Evolutionary conservation across 768 basidiomycete species (phyloP), one percentile per base, ranked within the genome.

Genomic region (Russula brevipes): DNA sequence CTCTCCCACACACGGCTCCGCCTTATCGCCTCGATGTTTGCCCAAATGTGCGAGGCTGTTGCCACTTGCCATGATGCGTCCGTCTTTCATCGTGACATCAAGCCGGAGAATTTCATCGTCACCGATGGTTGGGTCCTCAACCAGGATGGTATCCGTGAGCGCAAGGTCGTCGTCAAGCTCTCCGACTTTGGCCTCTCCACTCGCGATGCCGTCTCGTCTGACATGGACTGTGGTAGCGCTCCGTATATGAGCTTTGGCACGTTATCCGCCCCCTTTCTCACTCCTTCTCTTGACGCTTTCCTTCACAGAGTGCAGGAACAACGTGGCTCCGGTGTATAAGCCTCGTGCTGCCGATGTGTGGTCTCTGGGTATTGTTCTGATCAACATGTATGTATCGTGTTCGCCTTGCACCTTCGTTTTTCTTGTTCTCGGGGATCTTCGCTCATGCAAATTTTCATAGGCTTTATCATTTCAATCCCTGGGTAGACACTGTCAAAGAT

Each of bases 41-140:
- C 85, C 19, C 97, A 98, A 77, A 99, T 99, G 96, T 98, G 96
- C 72, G 92, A 95, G 66, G 95, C 96, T 49, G 95, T 99, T 12
- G 91, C 92, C 3, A 85, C 89, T 6, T 98, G 96, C 76, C 96
- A 99, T 72, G 87, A 87, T 17, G 85, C 88, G 65, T 87, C 87
- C 42, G 90, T 99, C 65, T 93, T 88, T 72, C 96, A 99, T 73
- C 86, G 96, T 64, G 96, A 99, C 75, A 98, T 99, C 82, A 99
- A 99, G 78, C 96, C 96, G 0, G 96, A 98, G 79, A 98, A 98
- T 77, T 94, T 95, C 70, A 95, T 95, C 73, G 92, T 95, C 70
- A 94, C 92, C 0, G 91, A 95, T 70, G 91, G 85, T 16, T 84
- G 82, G 74, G 72, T 76, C 42, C 80, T 82, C 19, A 72, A 78